Percentiles rank a stretch among this genome's conserved stretches.
These are phyloP conservation scores for Candida boleticola DNA, from an alignment of 805 yeast species.

Conservation along the genomic window DNA sequence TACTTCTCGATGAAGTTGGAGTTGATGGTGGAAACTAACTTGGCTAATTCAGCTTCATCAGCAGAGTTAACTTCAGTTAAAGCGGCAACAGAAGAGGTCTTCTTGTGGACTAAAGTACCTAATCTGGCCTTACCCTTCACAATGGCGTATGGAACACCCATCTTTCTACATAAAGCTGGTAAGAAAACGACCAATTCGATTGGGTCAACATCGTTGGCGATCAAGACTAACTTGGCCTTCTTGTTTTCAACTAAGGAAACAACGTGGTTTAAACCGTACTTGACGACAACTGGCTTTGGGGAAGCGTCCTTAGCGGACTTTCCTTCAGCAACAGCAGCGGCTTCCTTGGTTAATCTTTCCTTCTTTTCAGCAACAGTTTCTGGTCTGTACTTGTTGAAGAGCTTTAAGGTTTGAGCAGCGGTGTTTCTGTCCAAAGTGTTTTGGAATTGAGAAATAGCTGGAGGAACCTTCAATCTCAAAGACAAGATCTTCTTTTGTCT, in stretches of 20 bases:
- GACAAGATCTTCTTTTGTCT: slow-evolving; percentile 97
- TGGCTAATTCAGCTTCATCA: slow-evolving; percentile 93
- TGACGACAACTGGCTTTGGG: slow-evolving; percentile 94
- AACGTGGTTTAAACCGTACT: slow-evolving; percentile 99
- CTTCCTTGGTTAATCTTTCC: slow-evolving; percentile 98
- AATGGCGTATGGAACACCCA: slow-evolving; percentile 84
- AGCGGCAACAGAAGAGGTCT: slow-evolving; percentile 96
- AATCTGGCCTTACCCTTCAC: slow-evolving; percentile 47
- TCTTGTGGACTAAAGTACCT: slow-evolving; percentile 80
- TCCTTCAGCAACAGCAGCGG: slow-evolving; percentile 98
- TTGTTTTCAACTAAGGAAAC: slow-evolving; percentile 96
- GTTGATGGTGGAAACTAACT: slow-evolving; percentile 87
- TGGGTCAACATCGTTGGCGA: slow-evolving; percentile 99
- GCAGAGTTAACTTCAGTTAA: slow-evolving; percentile 91
- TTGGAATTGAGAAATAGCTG: slow-evolving; percentile 96
- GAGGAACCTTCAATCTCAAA: slow-evolving; percentile 98
- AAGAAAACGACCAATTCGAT: slow-evolving; percentile 95
- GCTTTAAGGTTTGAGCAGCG: slow-evolving; percentile 94
- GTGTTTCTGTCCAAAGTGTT: slow-evolving; percentile 97
- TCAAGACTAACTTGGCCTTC: slow-evolving; percentile 95
- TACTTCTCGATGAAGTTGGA: slow-evolving; percentile 90
- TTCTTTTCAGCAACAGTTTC: slow-evolving; percentile 97
- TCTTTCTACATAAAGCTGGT: slow-evolving; percentile 98
- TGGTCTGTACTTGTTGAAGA: slow-evolving; percentile 98
- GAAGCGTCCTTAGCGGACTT: slow-evolving; percentile 95